These are phyloP conservation scores for Coemansia sp. DNA, from an alignment of 192 early-diverging fungal species.

Conservation along the genomic window DNA sequence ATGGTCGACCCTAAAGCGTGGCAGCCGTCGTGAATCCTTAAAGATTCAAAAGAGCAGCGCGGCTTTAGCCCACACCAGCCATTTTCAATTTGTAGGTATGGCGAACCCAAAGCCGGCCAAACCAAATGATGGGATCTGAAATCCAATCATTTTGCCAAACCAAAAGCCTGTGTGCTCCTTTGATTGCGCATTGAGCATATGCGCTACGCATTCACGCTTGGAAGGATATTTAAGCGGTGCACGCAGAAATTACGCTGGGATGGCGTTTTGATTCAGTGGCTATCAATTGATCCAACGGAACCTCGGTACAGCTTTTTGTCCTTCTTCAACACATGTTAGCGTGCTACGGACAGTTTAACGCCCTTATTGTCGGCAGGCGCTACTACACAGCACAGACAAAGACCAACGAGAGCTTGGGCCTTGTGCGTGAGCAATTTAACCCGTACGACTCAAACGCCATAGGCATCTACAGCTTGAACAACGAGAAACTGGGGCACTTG, in stretches of 20 bases:
- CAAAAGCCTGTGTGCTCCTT: neutral
- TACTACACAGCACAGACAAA: conserved; percentile 12
- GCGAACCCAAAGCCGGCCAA: no score
- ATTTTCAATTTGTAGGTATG: conserved; percentile 3
- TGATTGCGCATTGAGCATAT: neutral
- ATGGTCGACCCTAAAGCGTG: conserved; percentile 28
- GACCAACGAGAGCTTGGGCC: conserved; percentile 5
- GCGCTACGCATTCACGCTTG: neutral
- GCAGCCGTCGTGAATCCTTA: conserved; percentile 46
- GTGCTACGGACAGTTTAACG: conserved; percentile 20
- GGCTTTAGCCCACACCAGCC: conserved; percentile 3
- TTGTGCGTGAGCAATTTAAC: conserved; percentile 16
- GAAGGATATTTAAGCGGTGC: neutral
- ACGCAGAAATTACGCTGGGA: neutral
- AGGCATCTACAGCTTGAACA: conserved; percentile 3
- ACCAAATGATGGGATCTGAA: conserved; percentile 7
- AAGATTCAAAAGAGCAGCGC: neutral
- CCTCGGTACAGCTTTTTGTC: neutral
- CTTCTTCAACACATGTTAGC: neutral
- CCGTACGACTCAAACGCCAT: conserved; percentile 36
- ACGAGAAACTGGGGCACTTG: conserved; percentile 24
- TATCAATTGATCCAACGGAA: neutral
- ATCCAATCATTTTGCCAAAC: neutral
- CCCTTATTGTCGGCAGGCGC: conserved; percentile 36
- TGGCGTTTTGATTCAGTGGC: neutral